Evolutionary conservation across 2,329 filamentous ascomycete genomes (phyloP).

Genomic region (Penicillium sp.): DNA sequence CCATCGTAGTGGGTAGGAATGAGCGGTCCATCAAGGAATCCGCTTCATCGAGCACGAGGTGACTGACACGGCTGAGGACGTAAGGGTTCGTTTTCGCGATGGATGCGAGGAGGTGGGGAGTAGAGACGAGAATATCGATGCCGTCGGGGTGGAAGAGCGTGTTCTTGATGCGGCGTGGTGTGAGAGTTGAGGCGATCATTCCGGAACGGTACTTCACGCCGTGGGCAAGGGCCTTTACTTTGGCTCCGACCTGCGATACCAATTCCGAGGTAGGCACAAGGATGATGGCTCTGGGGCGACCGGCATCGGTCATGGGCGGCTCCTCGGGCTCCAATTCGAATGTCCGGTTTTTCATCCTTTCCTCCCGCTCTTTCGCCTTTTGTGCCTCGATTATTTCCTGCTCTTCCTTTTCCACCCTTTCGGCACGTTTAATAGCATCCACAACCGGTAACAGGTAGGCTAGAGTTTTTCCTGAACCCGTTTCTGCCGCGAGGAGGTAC

Average conservation of each 20-base stretch:
- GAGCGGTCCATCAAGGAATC: slow-evolving; percentile 94
- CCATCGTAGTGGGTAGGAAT: slow-evolving; percentile 78
- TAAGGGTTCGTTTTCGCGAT: slow-evolving; percentile 89
- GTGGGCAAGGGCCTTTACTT: slow-evolving; percentile 82
- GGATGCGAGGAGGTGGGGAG: slow-evolving; percentile 82
- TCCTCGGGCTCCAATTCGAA: slow-evolving; percentile 61
- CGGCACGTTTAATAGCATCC: slow-evolving; percentile 77
- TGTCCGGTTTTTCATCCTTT: slow-evolving; percentile 54
- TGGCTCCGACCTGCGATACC: slow-evolving; percentile 77
- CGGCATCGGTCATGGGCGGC: slow-evolving; percentile 66
- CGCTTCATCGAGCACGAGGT: slow-evolving; percentile 90
- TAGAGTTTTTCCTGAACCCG: slow-evolving; percentile 93
- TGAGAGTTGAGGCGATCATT: slow-evolving; percentile 74
- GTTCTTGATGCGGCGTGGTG: slow-evolving; percentile 75
- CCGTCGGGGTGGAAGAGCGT: slow-evolving; percentile 77
- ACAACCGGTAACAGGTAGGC: slow-evolving; percentile 85
- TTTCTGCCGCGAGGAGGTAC: slow-evolving; percentile 90
- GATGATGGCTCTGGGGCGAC: slow-evolving; percentile 77
- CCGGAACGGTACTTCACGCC: slow-evolving; percentile 82
- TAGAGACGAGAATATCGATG: slow-evolving; percentile 82
- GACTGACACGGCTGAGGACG: slow-evolving; percentile 83
- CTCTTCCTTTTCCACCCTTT: slow-evolving; percentile 62
- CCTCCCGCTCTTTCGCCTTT: slow-evolving; percentile 54
- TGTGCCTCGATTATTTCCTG: slow-evolving; percentile 54
- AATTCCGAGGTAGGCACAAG: slow-evolving; percentile 91